Conservation (phyloP, 345 rosid genomes). For the Zanthoxylum bungeanum region DNA sequence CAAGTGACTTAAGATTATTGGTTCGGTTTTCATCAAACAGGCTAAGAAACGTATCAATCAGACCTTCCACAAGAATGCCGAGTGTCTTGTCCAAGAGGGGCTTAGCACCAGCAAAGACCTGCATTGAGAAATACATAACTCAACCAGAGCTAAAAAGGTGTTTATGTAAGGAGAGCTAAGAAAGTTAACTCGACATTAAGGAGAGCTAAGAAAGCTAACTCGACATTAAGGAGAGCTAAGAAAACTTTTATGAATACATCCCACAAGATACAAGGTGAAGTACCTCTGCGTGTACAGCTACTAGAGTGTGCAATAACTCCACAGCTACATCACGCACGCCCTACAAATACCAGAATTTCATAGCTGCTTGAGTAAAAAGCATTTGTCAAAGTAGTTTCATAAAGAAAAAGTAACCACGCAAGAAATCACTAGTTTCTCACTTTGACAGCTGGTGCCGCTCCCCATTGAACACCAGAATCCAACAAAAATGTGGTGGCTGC, state of each 20-base stretch:
- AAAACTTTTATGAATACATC: background rate
- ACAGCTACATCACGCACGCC: slow-evolving; percentile 96
- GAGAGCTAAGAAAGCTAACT: background rate
- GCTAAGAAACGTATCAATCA: slow-evolving; percentile 84
- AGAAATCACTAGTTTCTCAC: slow-evolving; percentile 37
- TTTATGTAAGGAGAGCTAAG: background rate
- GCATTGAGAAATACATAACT: slow-evolving; percentile 13
- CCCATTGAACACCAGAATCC: slow-evolving; percentile 93
- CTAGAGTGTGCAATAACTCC: slow-evolving; percentile 85
- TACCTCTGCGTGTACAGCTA: slow-evolving; percentile 97
- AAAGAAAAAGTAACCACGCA: slow-evolving; percentile 7
- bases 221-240: background rate
- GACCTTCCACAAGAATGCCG: slow-evolving; percentile 92
- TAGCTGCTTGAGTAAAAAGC: slow-evolving; percentile 1
- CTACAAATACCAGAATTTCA: slow-evolving; percentile 37
- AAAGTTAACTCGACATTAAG: background rate
- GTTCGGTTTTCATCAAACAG: slow-evolving; percentile 70
- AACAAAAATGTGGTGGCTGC: slow-evolving; percentile 77
- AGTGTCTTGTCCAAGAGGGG: slow-evolving; percentile 91
- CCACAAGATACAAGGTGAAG: slow-evolving; percentile 5
- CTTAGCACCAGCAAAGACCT: slow-evolving; percentile 97
- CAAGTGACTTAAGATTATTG: slow-evolving; percentile 62
- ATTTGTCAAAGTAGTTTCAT: background rate
- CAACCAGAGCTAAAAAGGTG: background rate
- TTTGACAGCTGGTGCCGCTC: slow-evolving; percentile 88